phyloP scores from a whole-genome alignment of 768 basidiomycete species.

The Mycena haematopus region DNA sequence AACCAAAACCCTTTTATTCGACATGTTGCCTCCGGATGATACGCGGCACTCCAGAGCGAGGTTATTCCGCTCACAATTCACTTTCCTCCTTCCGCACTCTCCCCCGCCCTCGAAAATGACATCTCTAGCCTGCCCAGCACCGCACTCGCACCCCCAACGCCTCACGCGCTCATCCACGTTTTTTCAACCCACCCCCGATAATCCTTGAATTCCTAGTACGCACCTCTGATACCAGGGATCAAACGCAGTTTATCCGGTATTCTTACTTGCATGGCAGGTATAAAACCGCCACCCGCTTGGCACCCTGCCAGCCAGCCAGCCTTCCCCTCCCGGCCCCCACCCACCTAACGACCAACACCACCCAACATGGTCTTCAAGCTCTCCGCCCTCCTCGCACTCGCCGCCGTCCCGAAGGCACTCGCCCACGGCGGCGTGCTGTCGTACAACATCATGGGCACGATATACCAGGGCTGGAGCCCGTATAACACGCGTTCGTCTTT shows the following conservation, averaged over 20 bases:
- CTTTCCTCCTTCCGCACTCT: not conserved
- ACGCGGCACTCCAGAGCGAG: slow-evolving; percentile 13
- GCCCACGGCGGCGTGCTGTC: slow-evolving; percentile 54
- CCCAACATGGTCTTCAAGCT: slow-evolving; percentile 30
- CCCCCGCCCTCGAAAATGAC: not conserved
- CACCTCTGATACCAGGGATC: not conserved
- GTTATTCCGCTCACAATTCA: slow-evolving; percentile 4
- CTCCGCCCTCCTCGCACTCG: slow-evolving; percentile 35
- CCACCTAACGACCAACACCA: too few species aligned
- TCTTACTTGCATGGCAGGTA: slow-evolving; percentile 11
- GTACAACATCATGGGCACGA: slow-evolving; percentile 46
- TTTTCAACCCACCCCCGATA: too few species aligned
- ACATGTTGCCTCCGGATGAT: slow-evolving; percentile 8
- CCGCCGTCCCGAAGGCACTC: slow-evolving; percentile 39
- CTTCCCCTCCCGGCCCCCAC: too few species aligned
- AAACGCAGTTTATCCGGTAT: slow-evolving; percentile 15
- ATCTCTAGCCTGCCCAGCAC: not conserved
- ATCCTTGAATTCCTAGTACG: not conserved
- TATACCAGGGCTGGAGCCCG: slow-evolving; percentile 50
- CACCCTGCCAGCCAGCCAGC: too few species aligned
- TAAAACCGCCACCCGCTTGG: slow-evolving; percentile 3
- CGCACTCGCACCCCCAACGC: too few species aligned
- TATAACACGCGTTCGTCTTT: slow-evolving; percentile 46
- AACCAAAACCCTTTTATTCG: not conserved
- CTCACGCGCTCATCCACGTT: not conserved